phyloP scores from a whole-genome alignment of 2,329 filamentous ascomycete species.

The Thermothelomyces thermophilus region DNA sequence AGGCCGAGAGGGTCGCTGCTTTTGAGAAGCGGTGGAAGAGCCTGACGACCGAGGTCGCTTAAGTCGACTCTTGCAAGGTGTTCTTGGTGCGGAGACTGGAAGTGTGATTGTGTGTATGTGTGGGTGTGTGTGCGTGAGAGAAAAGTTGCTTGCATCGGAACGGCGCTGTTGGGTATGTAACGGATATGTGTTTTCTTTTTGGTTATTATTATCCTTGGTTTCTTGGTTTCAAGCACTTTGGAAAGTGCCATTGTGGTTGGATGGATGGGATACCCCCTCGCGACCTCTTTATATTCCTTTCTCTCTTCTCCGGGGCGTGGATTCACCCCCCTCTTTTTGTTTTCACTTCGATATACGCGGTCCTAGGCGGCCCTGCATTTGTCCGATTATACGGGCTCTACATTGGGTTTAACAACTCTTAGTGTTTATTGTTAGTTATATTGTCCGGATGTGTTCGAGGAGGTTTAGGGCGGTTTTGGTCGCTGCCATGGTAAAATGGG shows the following conservation, averaged over 20 bases:
- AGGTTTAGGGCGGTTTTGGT: not conserved
- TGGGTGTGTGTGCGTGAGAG: no score
- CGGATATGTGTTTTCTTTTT: no score
- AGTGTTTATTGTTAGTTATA: not conserved
- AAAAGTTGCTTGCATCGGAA: not conserved
- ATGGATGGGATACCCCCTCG: no score
- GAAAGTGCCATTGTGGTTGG: no score
- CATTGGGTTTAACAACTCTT: not conserved
- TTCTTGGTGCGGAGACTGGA: no score
- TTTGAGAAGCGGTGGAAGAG: constrained; percentile 37
- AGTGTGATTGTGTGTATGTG: no score
- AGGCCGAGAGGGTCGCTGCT: constrained; percentile 55
- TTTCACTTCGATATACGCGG: not conserved
- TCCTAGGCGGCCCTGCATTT: not conserved
- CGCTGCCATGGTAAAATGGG: not conserved
- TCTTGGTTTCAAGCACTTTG: not conserved
- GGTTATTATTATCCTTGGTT: no score
- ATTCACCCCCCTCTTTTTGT: not conserved
- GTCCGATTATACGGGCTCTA: not conserved
- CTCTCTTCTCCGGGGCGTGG: not conserved
- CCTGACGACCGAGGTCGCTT: constrained; percentile 11
- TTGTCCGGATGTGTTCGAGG: not conserved
- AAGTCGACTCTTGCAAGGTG: not conserved
- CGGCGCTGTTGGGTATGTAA: not conserved
- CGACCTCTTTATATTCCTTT: not conserved